Conservation (phyloP, 2,329 filamentous ascomycete species). For the Huntiella bhutanensis region DNA sequence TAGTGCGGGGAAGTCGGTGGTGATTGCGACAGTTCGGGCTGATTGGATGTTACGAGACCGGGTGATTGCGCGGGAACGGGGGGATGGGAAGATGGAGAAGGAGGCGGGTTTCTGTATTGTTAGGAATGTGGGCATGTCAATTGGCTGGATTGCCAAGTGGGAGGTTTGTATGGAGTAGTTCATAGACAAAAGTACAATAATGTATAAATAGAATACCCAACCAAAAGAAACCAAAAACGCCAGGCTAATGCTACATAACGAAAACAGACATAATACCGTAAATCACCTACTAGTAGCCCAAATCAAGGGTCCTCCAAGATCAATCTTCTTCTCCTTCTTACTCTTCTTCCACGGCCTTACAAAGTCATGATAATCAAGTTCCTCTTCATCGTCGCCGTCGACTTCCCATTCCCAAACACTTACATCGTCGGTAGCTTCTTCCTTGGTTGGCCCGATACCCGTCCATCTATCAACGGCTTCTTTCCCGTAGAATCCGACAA, state of each 20-base stretch:
- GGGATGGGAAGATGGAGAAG: constrained; percentile 13
- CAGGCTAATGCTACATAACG: background rate
- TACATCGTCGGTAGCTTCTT: background rate
- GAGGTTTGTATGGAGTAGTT: constrained; percentile 29
- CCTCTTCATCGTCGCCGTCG: constrained; percentile 9
- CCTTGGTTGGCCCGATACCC: background rate
- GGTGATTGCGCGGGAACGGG: background rate
- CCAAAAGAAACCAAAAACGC: background rate
- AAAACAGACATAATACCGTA: background rate
- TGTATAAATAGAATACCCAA: background rate
- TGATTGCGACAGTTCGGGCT: constrained; percentile 44
- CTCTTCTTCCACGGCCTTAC: constrained; percentile 11
- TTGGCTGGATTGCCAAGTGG: constrained; percentile 68
- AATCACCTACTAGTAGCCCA: background rate
- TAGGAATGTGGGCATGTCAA: constrained; percentile 56
- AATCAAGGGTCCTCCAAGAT: background rate
- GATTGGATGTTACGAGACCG: constrained; percentile 3
- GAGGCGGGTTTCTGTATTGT: constrained; percentile 49
- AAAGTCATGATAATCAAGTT: constrained; percentile 11
- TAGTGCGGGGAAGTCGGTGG: constrained; percentile 53
- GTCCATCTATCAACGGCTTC: constrained; percentile 5
- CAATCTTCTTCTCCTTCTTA: constrained; percentile 3
- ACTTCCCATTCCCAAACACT: constrained; percentile 11
- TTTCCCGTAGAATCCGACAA: constrained; percentile 9
- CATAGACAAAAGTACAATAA: constrained; percentile 16